These are phyloP conservation scores for Neurospora sp. DNA, from an alignment of 2,329 filamentous ascomycete species.

Conservation along the genomic window DNA sequence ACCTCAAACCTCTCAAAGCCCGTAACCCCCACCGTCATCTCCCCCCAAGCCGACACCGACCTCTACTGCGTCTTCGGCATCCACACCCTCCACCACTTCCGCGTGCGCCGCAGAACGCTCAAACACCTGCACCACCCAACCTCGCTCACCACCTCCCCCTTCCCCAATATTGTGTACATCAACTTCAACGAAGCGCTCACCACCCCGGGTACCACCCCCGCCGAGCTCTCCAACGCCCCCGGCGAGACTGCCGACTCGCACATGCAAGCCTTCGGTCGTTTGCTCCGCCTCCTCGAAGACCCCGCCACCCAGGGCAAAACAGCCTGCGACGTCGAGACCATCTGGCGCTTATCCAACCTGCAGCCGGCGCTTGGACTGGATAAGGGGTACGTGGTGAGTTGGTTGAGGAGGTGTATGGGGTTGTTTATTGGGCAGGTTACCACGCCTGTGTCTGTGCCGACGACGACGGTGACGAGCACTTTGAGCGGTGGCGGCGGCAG, in stretches of 20 bases:
- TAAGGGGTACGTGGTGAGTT: background rate
- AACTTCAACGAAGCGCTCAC: background rate
- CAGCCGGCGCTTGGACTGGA: background rate
- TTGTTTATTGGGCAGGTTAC: background rate
- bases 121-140: background rate
- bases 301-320: background rate
- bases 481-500: background rate
- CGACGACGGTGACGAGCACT: background rate
- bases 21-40: background rate
- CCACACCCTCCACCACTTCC: background rate
- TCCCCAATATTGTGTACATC: background rate
- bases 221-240: background rate
- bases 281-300: background rate
- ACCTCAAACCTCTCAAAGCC: background rate
- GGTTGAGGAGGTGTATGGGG: conserved; percentile 3
- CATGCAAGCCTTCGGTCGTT: background rate
- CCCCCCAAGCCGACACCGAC: background rate
- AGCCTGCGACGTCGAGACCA: background rate
- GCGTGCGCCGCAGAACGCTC: background rate
- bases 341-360: conserved; percentile 2
- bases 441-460: background rate
- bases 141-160: background rate
- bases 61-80: background rate
- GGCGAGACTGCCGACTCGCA: background rate
- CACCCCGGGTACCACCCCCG: background rate